Conservation (phyloP, 345 rosid genomes). For the Salix dunnii region DNA sequence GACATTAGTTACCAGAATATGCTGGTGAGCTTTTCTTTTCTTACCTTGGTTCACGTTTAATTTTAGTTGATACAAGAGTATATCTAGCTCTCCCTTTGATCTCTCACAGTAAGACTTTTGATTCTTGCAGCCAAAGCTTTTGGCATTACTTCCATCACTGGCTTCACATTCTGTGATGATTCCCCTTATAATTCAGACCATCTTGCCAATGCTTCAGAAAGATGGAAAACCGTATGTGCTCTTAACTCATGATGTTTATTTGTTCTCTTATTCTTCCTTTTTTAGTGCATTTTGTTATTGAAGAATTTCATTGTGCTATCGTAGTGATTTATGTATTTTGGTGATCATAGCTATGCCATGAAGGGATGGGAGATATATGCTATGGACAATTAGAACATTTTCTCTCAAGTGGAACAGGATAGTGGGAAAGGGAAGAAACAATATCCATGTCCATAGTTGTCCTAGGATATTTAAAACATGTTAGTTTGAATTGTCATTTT, state of each 20-base stretch:
- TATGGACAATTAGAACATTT: not conserved
- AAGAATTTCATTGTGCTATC: slow-evolving; percentile 1
- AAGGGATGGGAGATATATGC: not conserved
- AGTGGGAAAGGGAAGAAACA: too few relatives aligned
- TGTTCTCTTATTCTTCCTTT: not conserved
- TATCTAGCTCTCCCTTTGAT: slow-evolving; percentile 15
- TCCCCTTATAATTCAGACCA: slow-evolving; percentile 78
- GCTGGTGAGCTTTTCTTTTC: slow-evolving; percentile 50
- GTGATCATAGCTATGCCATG: not conserved
- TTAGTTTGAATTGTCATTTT: too few relatives aligned
- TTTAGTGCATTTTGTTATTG: not conserved
- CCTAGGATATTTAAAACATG: too few relatives aligned
- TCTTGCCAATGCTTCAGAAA: slow-evolving; percentile 77
- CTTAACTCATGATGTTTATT: slow-evolving; percentile 11
- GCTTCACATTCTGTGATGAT: slow-evolving; percentile 80
- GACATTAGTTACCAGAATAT: slow-evolving; percentile 36
- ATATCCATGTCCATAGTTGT: too few relatives aligned
- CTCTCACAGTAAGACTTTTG: not conserved
- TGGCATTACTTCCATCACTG: slow-evolving; percentile 78
- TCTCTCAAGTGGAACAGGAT: not conserved
- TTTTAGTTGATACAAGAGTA: slow-evolving; percentile 11
- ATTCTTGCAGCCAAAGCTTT: slow-evolving; percentile 62
- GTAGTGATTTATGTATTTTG: not conserved
- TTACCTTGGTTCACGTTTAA: slow-evolving; percentile 6
- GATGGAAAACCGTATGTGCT: slow-evolving; percentile 60